phyloP scores from a whole-genome alignment of 306 rosid genomes.

The Cucumis sativus region DNA sequence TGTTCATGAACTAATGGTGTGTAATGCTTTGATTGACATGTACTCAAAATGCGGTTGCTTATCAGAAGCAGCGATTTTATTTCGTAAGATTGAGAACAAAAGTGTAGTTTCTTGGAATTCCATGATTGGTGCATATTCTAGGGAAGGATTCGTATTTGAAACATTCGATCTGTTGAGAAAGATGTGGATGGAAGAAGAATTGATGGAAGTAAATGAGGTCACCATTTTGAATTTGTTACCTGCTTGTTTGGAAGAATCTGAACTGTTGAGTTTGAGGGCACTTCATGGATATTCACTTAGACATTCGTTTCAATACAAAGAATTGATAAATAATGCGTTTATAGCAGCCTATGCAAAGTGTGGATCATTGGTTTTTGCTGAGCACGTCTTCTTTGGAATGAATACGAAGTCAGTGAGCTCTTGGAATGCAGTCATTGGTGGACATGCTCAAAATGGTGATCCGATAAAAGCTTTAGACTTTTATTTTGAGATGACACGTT shows the following conservation, averaged over 20 bases:
- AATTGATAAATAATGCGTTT: slow-evolving; percentile 57
- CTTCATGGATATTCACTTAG: slow-evolving; percentile 57
- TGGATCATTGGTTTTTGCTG: slow-evolving; percentile 39
- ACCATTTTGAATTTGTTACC: slow-evolving; percentile 59
- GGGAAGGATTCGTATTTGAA: slow-evolving; percentile 32
- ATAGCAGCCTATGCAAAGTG: slow-evolving; percentile 63
- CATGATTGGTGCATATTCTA: slow-evolving; percentile 51
- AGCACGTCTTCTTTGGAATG: slow-evolving; percentile 39
- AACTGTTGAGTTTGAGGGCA: slow-evolving; percentile 42
- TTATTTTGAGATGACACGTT: slow-evolving; percentile 41
- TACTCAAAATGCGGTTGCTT: slow-evolving; percentile 58
- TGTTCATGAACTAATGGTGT: slow-evolving; percentile 37
- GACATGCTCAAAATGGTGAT: slow-evolving; percentile 58
- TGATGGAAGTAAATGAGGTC: slow-evolving; percentile 39
- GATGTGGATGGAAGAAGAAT: slow-evolving; percentile 40
- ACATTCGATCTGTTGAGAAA: slow-evolving; percentile 40
- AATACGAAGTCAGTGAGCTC: slow-evolving; percentile 46
- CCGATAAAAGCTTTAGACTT: slow-evolving; percentile 51
- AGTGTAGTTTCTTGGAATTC: slow-evolving; percentile 81
- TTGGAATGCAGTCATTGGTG: slow-evolving; percentile 75
- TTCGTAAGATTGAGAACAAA: slow-evolving; percentile 31
- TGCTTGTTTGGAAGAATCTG: slow-evolving; percentile 38
- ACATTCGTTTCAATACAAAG: slow-evolving; percentile 35
- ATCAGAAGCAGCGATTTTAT: slow-evolving; percentile 29
- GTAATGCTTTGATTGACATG: slow-evolving; percentile 63